A percentile compares a stretch with the other conserved stretches of the same genome.
Evolutionary conservation across 2,329 filamentous ascomycete genomes (phyloP).

Genomic region (Hypoxylon sp.): DNA sequence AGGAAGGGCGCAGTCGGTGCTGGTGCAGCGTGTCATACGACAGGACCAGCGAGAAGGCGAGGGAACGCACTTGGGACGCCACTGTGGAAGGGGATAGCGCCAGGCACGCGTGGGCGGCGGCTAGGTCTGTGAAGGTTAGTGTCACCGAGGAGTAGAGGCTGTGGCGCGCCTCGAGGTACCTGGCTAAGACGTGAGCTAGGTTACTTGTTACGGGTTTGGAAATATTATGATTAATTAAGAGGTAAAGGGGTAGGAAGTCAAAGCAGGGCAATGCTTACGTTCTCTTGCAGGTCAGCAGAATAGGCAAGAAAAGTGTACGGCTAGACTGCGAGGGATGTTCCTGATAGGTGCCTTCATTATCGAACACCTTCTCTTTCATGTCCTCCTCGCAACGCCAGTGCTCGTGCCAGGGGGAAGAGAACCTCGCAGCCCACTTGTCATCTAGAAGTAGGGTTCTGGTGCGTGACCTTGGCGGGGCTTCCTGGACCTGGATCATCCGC

Average conservation of each 20-base stretch:
- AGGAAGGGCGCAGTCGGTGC: constrained; percentile 8
- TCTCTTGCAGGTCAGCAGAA: constrained; percentile 40
- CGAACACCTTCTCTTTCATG: constrained; percentile 20
- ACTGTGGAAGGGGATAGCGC: constrained; percentile 21
- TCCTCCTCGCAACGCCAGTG: constrained; percentile 46
- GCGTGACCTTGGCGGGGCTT: constrained; percentile 18
- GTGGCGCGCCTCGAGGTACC: constrained; percentile 38
- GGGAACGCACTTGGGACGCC: constrained; percentile 28
- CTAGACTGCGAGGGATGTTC: background rate
- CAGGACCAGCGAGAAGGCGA: constrained; percentile 40
- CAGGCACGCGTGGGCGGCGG: constrained; percentile 37
- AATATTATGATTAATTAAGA: background rate
- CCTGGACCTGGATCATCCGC: constrained; percentile 25
- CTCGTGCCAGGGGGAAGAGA: constrained; percentile 43
- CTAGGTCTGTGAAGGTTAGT: constrained; percentile 41
- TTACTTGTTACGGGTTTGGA: background rate
- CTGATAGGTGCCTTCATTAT: background rate
- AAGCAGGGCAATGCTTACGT: constrained; percentile 33
- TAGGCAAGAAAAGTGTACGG: constrained; percentile 39
- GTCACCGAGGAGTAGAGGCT: constrained; percentile 40
- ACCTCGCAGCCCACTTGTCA: constrained; percentile 36
- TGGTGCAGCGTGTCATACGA: constrained; percentile 41
- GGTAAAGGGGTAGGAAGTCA: background rate
- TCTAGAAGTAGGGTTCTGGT: constrained; percentile 30
- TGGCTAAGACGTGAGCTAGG: constrained; percentile 15